Conservation (phyloP, 2,329 filamentous ascomycete genomes). For the Xylaria multiplex region DNA sequence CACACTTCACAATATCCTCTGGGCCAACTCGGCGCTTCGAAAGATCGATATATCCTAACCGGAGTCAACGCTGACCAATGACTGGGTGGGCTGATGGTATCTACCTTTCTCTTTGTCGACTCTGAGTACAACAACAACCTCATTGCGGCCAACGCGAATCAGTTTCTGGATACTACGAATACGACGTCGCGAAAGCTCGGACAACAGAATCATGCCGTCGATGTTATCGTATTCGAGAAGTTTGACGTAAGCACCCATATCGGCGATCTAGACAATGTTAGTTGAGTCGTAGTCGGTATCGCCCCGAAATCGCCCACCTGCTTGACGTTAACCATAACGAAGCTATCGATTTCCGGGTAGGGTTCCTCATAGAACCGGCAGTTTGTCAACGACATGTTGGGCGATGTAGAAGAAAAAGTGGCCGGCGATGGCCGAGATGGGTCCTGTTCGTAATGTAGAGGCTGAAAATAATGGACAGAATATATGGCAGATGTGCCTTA, state of each 20-base stretch:
- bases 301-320: slow-evolving; percentile 66
- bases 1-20: slow-evolving; percentile 97
- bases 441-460: slow-evolving; percentile 20
- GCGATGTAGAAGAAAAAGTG: slow-evolving; percentile 49
- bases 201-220: slow-evolving; percentile 99
- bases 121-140: slow-evolving; percentile 97
- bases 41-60: slow-evolving; percentile 92
- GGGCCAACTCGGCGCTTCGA: slow-evolving; percentile 98
- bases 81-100: slow-evolving; percentile 39
- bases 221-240: slow-evolving; percentile 99
- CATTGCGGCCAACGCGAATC: slow-evolving; percentile 96
- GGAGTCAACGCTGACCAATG: slow-evolving; percentile 39
- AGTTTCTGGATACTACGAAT: slow-evolving; percentile 99
- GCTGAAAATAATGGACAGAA: neutral
- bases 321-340: slow-evolving; percentile 99
- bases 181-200: slow-evolving; percentile 96
- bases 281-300: slow-evolving; percentile 13
- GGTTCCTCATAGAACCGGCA: slow-evolving; percentile 98
- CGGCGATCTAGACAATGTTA: slow-evolving; percentile 76
- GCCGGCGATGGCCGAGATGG: slow-evolving; percentile 40
- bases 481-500: slow-evolving; percentile 5
- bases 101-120: slow-evolving; percentile 98
- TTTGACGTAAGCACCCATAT: slow-evolving; percentile 99
- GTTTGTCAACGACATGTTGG: slow-evolving; percentile 93
- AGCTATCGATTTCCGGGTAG: slow-evolving; percentile 98